phyloP scores from a whole-genome alignment of 805 yeast species.

The Cyberlindnera americana region DNA sequence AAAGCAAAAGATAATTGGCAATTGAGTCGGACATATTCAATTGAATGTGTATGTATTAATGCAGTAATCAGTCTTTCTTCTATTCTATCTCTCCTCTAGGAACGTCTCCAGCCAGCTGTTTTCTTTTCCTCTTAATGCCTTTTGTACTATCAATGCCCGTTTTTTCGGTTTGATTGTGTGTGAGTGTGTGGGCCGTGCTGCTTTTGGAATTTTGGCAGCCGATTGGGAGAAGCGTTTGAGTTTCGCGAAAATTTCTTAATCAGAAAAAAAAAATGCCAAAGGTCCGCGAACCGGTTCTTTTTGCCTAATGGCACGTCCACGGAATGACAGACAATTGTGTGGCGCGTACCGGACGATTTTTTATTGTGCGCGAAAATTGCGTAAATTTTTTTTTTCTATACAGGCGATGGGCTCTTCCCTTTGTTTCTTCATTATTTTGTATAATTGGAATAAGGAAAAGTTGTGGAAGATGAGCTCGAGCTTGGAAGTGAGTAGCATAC shows the following conservation, averaged over 20 bases:
- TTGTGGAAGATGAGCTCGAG: slow-evolving; percentile 47
- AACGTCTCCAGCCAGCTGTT: slow-evolving; percentile 2
- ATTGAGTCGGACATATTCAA: slow-evolving; percentile 29
- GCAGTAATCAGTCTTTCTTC: background rate
- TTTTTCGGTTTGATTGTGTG: too few relatives aligned
- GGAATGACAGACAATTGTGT: too few relatives aligned
- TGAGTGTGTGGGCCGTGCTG: too few relatives aligned
- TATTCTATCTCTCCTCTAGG: background rate
- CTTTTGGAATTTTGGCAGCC: slow-evolving; percentile 1
- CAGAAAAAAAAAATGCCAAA: background rate
- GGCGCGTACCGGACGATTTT: background rate
- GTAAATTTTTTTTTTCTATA: background rate
- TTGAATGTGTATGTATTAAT: background rate
- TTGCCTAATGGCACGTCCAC: too few relatives aligned
- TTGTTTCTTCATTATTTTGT: background rate
- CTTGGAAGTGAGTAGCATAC: slow-evolving; percentile 47
- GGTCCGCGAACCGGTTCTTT: background rate
- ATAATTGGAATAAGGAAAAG: background rate
- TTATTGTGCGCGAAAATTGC: background rate
- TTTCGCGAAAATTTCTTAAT: background rate
- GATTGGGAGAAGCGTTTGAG: background rate
- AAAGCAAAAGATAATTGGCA: slow-evolving; percentile 50
- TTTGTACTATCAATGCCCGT: too few relatives aligned
- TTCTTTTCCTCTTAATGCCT: too few relatives aligned
- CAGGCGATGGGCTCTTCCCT: background rate